Conservation (phyloP, 768 basidiomycete genomes). For the Strobilomyces echinocephalus region DNA sequence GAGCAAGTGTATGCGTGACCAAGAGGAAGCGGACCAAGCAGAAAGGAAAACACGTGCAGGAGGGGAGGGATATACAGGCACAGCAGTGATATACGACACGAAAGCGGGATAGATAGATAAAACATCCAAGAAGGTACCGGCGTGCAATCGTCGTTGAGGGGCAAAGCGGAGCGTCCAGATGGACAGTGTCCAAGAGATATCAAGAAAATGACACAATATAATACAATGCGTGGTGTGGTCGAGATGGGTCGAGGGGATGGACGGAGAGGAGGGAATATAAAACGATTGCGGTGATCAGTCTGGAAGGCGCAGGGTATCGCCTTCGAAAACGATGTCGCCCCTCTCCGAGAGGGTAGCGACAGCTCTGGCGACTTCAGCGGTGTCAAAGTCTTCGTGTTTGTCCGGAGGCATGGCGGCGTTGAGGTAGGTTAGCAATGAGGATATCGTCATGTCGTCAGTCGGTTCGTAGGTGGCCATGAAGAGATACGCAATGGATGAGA, state of each 20-base stretch:
- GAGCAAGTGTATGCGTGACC: background rate
- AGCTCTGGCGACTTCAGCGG: slow-evolving; percentile 57
- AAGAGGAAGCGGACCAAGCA: background rate
- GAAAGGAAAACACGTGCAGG: background rate
- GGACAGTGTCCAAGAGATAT: background rate
- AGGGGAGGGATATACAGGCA: slow-evolving; percentile 12
- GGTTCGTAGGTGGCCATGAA: slow-evolving; percentile 64
- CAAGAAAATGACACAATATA: slow-evolving; percentile 7
- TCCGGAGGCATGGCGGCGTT: slow-evolving; percentile 74
- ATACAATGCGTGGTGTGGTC: slow-evolving; percentile 6
- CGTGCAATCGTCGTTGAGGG: slow-evolving; percentile 5
- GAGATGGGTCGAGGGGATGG: background rate
- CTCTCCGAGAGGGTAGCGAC: slow-evolving; percentile 43
- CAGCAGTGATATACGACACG: slow-evolving; percentile 11
- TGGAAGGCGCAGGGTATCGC: slow-evolving; percentile 38
- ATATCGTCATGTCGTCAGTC: slow-evolving; percentile 66
- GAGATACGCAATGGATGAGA: slow-evolving; percentile 56
- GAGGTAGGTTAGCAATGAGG: slow-evolving; percentile 62
- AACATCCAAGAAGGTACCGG: slow-evolving; percentile 24
- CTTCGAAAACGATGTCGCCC: slow-evolving; percentile 47
- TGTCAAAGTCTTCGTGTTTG: slow-evolving; percentile 81
- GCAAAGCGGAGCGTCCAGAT: background rate
- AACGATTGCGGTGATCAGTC: slow-evolving; percentile 9
- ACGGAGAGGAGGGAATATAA: background rate
- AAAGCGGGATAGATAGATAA: slow-evolving; percentile 7